These are phyloP conservation scores for Haematococcus sp. DNA, from an alignment of 139 green algal species.

Conservation along the genomic window DNA sequence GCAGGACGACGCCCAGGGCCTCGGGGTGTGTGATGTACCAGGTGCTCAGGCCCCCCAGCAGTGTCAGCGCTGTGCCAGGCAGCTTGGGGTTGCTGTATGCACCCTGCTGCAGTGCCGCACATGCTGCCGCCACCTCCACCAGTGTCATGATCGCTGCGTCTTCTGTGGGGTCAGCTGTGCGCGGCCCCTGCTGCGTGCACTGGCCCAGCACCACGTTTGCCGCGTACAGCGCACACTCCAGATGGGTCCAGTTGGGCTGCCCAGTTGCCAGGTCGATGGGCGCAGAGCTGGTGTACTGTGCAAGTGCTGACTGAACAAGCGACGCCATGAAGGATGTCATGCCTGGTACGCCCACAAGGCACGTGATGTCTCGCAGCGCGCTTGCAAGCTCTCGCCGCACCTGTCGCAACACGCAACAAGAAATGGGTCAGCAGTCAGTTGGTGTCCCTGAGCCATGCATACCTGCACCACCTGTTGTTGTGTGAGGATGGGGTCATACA, in stretches of 20 bases:
- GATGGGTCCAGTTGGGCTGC: constrained; percentile 6
- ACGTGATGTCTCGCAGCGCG: constrained; percentile 46
- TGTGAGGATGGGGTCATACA: too few relatives aligned
- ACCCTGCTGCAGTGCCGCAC: background rate
- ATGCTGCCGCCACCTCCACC: constrained; percentile 21
- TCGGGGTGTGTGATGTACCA: constrained; percentile 33
- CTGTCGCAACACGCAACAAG: constrained; percentile 24
- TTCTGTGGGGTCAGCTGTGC: constrained; percentile 11
- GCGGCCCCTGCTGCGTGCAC: constrained; percentile 10
- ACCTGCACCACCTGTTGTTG: too few relatives aligned
- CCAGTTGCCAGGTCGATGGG: background rate
- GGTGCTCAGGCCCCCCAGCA: constrained; percentile 51
- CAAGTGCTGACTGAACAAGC: constrained; percentile 28
- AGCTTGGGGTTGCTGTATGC: constrained; percentile 49
- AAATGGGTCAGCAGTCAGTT: too few relatives aligned
- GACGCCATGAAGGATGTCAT: constrained; percentile 34
- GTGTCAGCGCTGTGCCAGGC: constrained; percentile 59
- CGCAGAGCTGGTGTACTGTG: background rate
- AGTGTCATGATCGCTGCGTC: constrained; percentile 18
- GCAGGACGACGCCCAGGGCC: constrained; percentile 28
- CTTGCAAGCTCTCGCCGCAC: constrained; percentile 52
- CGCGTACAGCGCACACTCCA: constrained; percentile 60
- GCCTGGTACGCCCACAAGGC: constrained; percentile 27
- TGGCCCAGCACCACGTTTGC: constrained; percentile 55
- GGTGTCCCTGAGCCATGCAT: too few relatives aligned